A percentile compares a stretch with the other conserved stretches of the same genome.
These are phyloP conservation scores for Linanthus parryae DNA, from an alignment of 148 eudicot species.

Conservation along the genomic window DNA sequence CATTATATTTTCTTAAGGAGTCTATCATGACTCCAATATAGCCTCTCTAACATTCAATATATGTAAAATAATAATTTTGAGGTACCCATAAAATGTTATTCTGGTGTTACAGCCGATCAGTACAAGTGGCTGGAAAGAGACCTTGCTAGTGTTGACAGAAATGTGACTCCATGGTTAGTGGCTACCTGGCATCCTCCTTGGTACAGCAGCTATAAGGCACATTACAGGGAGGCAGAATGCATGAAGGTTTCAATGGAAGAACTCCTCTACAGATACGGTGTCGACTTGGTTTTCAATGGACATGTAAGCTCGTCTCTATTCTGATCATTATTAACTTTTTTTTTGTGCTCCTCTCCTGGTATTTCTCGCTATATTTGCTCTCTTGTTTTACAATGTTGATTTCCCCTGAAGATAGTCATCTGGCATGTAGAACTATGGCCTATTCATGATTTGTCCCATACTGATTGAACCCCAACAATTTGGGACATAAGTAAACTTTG, in stretches of 20 bases:
- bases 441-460: background rate
- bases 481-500: no score
- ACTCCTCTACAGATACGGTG: constrained; percentile 58
- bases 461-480: background rate
- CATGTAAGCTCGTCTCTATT: constrained; percentile 50
- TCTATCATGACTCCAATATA: background rate
- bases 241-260: constrained; percentile 98
- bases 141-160: constrained; percentile 68
- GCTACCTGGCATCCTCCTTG: constrained; percentile 96
- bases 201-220: constrained; percentile 81
- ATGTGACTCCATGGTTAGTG: constrained; percentile 86
- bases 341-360: background rate
- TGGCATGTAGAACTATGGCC: background rate
- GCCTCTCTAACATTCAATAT: background rate
- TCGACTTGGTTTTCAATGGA: constrained; percentile 84
- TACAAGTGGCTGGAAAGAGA: constrained; percentile 94
- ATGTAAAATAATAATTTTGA: background rate
- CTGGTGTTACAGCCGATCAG: constrained; percentile 51
- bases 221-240: constrained; percentile 92
- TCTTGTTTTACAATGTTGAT: background rate
- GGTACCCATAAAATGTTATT: background rate
- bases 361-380: background rate
- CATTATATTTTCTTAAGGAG: background rate
- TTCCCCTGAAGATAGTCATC: background rate
- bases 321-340: background rate